Evolutionary conservation across 805 yeast genomes (phyloP).

Genomic region (Blastobotrys parvus): DNA sequence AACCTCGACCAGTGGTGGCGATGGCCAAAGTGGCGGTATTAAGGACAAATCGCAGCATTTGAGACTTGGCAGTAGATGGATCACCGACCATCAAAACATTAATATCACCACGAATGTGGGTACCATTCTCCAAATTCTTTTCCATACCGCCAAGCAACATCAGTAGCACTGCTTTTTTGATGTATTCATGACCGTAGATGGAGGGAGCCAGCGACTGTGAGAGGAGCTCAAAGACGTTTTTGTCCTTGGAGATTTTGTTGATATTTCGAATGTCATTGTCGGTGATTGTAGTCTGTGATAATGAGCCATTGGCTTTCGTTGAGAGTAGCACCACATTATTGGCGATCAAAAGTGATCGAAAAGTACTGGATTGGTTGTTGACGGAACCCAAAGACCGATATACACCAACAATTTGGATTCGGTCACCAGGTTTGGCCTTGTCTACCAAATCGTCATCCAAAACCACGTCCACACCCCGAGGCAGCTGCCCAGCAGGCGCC

Average conservation of each 20-base stretch:
- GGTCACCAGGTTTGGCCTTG: constrained; percentile 87
- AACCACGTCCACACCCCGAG: constrained; percentile 86
- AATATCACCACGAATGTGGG: constrained; percentile 97
- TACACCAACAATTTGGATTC: constrained; percentile 90
- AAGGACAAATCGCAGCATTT: constrained; percentile 84
- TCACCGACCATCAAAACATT: constrained; percentile 96
- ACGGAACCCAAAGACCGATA: constrained; percentile 84
- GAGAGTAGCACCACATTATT: constrained; percentile 85
- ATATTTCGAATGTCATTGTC: constrained; percentile 82
- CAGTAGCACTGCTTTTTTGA: constrained; percentile 82
- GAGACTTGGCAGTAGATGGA: constrained; percentile 97
- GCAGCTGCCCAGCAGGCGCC: constrained; percentile 97
- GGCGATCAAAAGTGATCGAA: constrained; percentile 76
- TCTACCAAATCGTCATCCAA: constrained; percentile 94
- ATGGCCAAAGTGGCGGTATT: constrained; percentile 94
- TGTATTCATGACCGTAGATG: constrained; percentile 85
- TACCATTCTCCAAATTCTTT: constrained; percentile 87
- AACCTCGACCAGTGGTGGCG: constrained; percentile 98
- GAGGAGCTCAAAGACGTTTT: constrained; percentile 66
- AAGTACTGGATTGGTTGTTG: constrained; percentile 48
- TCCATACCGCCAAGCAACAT: constrained; percentile 93
- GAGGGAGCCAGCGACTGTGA: constrained; percentile 91
- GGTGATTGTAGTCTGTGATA: constrained; percentile 55
- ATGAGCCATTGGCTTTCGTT: constrained; percentile 75
- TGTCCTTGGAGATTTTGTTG: constrained; percentile 63